Percentiles rank a stretch among this genome's conserved stretches.
Conservation (phyloP, 768 basidiomycete species). For the Panus rudis region DNA sequence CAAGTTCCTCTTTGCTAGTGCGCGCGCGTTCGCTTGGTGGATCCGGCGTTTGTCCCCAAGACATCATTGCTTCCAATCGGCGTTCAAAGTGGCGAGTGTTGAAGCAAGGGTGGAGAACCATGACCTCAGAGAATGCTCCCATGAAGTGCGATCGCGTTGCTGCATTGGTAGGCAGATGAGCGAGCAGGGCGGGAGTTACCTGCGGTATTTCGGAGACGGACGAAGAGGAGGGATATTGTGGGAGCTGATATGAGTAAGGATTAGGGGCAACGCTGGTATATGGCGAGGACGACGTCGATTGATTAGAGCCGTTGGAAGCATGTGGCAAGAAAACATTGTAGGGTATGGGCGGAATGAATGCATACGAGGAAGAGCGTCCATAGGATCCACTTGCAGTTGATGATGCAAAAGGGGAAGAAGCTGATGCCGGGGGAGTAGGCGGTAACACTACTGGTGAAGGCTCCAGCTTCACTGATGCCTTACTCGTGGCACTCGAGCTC, state of each 20-base stretch:
- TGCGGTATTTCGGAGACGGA: conserved; percentile 15
- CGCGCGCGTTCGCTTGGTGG: conserved; percentile 6
- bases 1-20: conserved; percentile 15
- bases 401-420: conserved; percentile 8
- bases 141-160: conserved; percentile 31
- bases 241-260: conserved; percentile 2
- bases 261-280: background rate
- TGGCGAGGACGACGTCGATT: background rate
- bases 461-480: conserved; percentile 29
- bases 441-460: conserved; percentile 24
- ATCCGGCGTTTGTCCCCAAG: conserved; percentile 30
- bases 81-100: conserved; percentile 41
- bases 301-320: background rate
- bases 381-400: background rate
- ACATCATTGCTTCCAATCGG: conserved; percentile 38
- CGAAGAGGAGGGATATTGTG: conserved; percentile 19
- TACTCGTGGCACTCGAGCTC: conserved; percentile 6
- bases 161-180: conserved; percentile 33
- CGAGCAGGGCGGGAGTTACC: conserved; percentile 34
- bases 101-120: conserved; percentile 44
- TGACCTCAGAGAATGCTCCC: conserved; percentile 32
- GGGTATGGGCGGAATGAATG: conserved; percentile 7
- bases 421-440: conserved; percentile 2
- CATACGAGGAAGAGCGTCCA: background rate
- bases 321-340: conserved; percentile 6